Conservation (phyloP, 768 basidiomycete genomes). For the Psilocybe sp. region DNA sequence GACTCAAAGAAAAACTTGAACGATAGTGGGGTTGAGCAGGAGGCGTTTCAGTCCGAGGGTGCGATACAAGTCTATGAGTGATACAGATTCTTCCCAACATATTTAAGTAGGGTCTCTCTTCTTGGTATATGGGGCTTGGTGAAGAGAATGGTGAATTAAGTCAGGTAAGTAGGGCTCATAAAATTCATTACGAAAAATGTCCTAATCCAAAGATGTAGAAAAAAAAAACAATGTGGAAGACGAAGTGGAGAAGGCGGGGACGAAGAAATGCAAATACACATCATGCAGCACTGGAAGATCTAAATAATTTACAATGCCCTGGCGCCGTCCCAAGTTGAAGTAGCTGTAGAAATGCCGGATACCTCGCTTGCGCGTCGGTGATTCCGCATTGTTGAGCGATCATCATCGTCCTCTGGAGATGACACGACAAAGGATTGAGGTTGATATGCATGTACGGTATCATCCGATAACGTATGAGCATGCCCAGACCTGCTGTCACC, state of each 20-base stretch:
- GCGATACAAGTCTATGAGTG: too few species aligned
- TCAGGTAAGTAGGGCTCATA: neutral
- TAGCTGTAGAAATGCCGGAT: conserved; percentile 16
- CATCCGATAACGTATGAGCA: too few species aligned
- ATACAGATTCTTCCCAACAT: too few species aligned
- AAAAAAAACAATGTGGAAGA: too few species aligned
- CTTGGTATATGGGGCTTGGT: too few species aligned
- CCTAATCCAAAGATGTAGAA: conserved; percentile 2
- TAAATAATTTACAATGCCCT: conserved; percentile 35
- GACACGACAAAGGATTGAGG: conserved; percentile 7
- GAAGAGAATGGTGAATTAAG: too few species aligned
- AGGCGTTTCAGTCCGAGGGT: too few species aligned
- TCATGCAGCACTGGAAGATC: conserved; percentile 13
- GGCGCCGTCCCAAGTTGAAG: conserved; percentile 37
- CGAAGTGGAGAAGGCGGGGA: neutral
- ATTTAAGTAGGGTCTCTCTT: too few species aligned
- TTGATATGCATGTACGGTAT: too few species aligned
- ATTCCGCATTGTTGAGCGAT: conserved; percentile 25
- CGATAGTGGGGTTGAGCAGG: too few species aligned
- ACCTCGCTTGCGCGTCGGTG: conserved; percentile 24
- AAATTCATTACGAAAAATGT: conserved; percentile 1
- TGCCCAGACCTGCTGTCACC: conserved; percentile 1
- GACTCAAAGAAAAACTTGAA: too few species aligned
- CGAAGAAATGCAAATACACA: conserved; percentile 11
- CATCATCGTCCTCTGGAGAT: conserved; percentile 24